phyloP scores from a whole-genome alignment of 148 eudicot genomes.

The Tetragonia tetragonoides region DNA sequence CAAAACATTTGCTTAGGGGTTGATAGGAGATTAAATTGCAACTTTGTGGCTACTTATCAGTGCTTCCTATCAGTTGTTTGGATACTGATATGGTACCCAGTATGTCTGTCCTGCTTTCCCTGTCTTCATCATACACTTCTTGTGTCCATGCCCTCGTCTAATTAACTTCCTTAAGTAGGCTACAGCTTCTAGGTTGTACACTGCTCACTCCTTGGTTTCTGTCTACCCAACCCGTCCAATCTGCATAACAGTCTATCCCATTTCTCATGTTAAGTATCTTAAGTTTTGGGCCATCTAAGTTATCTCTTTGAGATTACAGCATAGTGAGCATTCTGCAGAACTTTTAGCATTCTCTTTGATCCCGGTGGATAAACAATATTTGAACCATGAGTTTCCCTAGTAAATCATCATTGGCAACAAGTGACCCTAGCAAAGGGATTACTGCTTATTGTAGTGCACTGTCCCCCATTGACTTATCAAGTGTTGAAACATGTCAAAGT shows the following conservation, averaged over 20 bases:
- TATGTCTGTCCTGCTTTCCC: background rate
- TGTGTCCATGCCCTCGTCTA: background rate
- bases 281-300: background rate
- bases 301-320: background rate
- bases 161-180: constrained; percentile 6
- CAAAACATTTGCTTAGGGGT: no score
- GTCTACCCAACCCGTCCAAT: no score
- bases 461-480: constrained; percentile 13
- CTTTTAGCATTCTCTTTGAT: background rate
- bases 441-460: constrained; percentile 11
- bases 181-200: background rate
- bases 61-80: background rate
- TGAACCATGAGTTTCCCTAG: constrained; percentile 26
- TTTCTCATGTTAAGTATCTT: background rate
- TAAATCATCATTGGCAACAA: constrained; percentile 9
- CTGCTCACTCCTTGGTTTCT: no score
- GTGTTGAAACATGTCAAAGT: constrained; percentile 19
- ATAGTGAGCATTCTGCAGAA: no score
- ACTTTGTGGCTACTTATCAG: background rate
- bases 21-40: no score
- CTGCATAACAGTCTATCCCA: background rate
- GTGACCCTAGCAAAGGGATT: constrained; percentile 23
- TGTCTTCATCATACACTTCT: background rate
- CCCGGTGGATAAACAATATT: constrained; percentile 1
- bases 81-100: no score